Evolutionary conservation across 179 eudicot genomes (phyloP).

Genomic region (Carnegiea gigantea): DNA sequence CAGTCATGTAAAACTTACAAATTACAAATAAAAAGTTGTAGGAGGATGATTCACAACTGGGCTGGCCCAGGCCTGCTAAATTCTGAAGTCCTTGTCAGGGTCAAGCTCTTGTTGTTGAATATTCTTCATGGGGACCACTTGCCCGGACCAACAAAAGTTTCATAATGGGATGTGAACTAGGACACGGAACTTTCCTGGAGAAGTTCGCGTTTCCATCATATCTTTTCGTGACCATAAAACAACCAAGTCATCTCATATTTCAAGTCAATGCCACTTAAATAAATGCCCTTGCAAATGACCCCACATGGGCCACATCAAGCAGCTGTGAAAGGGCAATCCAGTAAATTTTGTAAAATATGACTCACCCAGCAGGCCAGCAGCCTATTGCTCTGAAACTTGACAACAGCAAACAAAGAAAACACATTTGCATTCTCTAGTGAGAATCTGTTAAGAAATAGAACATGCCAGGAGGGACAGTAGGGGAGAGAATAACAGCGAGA

Average conservation of each 20-base stretch:
- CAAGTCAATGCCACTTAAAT: constrained; percentile 9
- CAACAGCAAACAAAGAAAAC: background rate
- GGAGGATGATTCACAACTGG: background rate
- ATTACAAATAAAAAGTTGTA: background rate
- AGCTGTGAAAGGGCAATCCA: constrained; percentile 2
- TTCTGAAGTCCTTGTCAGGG: background rate
- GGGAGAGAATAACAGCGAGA: constrained; percentile 39
- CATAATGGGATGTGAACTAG: background rate
- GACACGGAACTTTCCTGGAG: constrained; percentile 6
- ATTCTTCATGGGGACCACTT: background rate
- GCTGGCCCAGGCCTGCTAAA: background rate
- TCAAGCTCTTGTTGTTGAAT: background rate
- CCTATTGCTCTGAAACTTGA: background rate
- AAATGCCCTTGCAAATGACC: constrained; percentile 5
- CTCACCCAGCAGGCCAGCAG: background rate
- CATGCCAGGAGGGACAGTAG: constrained; percentile 36
- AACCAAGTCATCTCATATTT: background rate
- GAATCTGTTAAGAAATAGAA: background rate
- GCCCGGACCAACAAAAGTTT: background rate
- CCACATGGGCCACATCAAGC: background rate
- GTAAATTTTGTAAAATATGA: background rate
- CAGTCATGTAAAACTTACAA: background rate
- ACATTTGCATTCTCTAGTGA: background rate
- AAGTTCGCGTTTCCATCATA: background rate
- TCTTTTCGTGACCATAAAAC: background rate